phyloP scores from a whole-genome alignment of 1,139 yeast genomes.

The Taphrina flavorubra region DNA sequence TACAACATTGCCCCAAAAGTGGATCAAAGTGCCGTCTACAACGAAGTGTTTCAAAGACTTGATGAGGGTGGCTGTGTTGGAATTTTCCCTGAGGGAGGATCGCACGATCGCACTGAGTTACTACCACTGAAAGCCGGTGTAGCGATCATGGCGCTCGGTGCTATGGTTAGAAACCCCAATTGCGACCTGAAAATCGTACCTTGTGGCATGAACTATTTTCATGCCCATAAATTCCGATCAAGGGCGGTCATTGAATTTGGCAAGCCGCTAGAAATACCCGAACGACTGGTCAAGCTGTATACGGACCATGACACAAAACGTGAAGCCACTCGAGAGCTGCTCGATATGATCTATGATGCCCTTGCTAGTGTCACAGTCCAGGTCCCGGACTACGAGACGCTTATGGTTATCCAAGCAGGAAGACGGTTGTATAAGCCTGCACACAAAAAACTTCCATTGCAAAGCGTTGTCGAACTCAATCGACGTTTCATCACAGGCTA shows the following conservation, averaged over 20 bases:
- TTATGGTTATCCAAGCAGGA: slow-evolving; percentile 91
- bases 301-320: slow-evolving; percentile 58
- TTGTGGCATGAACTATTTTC: slow-evolving; percentile 96
- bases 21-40: slow-evolving; percentile 82
- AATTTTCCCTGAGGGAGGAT: slow-evolving; percentile 98
- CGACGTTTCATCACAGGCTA: slow-evolving; percentile 83
- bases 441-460: slow-evolving; percentile 72
- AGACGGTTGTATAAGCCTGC: slow-evolving; percentile 85
- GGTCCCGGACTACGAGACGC: slow-evolving; percentile 88
- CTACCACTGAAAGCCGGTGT: slow-evolving; percentile 96
- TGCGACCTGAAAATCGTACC: slow-evolving; percentile 86
- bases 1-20: slow-evolving; percentile 81
- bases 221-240: slow-evolving; percentile 91
- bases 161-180: slow-evolving; percentile 70
- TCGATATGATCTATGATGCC: slow-evolving; percentile 74
- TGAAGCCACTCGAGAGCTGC: slow-evolving; percentile 72
- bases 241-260: slow-evolving; percentile 96
- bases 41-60: slow-evolving; percentile 79
- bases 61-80: slow-evolving; percentile 83
- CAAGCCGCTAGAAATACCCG: slow-evolving; percentile 74
- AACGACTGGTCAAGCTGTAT: slow-evolving; percentile 69
- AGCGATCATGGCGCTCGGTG: slow-evolving; percentile 96
- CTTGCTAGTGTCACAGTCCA: slow-evolving; percentile 88
- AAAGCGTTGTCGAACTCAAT: slow-evolving; percentile 86
- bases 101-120: slow-evolving; percentile 90